phyloP scores from a whole-genome alignment of 192 early-diverging fungal genomes.

The Dimargaris cristalligena region DNA sequence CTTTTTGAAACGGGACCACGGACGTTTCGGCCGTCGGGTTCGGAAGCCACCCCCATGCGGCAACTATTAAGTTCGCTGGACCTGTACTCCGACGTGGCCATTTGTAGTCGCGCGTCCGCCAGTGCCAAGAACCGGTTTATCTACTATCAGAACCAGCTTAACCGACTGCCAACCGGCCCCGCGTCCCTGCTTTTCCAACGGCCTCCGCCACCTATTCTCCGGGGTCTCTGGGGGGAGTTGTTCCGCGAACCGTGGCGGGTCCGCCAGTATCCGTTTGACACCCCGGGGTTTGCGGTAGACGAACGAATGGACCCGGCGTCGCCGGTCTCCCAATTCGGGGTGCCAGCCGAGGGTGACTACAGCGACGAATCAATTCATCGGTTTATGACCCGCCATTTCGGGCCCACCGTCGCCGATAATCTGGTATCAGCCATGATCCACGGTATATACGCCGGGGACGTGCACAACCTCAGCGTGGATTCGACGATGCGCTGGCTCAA shows the following conservation, averaged over 20 bases:
- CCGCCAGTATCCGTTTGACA: slow-evolving; percentile 17
- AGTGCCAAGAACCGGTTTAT: slow-evolving; percentile 75
- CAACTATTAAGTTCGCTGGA: slow-evolving; percentile 53
- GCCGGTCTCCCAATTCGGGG: slow-evolving; percentile 14
- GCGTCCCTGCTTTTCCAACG: slow-evolving; percentile 18
- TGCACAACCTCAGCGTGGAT: slow-evolving; percentile 51
- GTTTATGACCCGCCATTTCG: slow-evolving; percentile 69
- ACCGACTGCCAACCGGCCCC: slow-evolving; percentile 42
- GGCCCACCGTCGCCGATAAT: slow-evolving; percentile 51
- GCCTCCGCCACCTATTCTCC: slow-evolving; percentile 22
- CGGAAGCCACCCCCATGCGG: slow-evolving; percentile 50
- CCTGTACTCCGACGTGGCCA: slow-evolving; percentile 36
- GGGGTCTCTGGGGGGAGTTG: slow-evolving; percentile 37
- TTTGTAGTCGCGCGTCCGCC: slow-evolving; percentile 39
- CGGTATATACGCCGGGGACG: slow-evolving; percentile 88
- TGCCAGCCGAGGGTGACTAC: slow-evolving; percentile 2
- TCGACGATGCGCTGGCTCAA: slow-evolving; percentile 56
- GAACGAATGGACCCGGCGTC: not conserved
- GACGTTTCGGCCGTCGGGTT: slow-evolving; percentile 55
- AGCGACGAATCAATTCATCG: slow-evolving; percentile 75
- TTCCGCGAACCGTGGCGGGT: slow-evolving; percentile 37
- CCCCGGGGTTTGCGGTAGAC: slow-evolving; percentile 9
- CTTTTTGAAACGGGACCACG: slow-evolving; percentile 71
- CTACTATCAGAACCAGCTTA: slow-evolving; percentile 47
- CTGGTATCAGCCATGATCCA: slow-evolving; percentile 78